Percentiles rank a stretch among this genome's conserved stretches.
phyloP scores from a whole-genome alignment of 225 moss, liverwort and hornwort genomes.

The Pseudoscleropodium purum region DNA sequence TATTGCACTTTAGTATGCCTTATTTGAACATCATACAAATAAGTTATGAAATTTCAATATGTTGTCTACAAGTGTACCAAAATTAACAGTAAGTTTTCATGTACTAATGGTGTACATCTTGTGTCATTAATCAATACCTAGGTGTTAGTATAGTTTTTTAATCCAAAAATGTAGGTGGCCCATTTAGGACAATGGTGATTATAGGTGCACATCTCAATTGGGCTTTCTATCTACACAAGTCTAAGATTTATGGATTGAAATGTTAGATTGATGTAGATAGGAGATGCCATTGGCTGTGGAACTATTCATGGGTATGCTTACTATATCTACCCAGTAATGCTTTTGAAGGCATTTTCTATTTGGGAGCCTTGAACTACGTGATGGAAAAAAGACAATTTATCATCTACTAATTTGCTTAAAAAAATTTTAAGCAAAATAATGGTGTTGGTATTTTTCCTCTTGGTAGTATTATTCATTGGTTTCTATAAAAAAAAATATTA shows the following conservation, averaged over 20 bases:
- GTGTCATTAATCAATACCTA: neutral
- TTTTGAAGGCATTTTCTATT: accelerated
- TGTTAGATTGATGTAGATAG: neutral
- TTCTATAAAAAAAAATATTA: neutral
- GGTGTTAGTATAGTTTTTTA: accelerated
- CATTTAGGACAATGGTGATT: neutral
- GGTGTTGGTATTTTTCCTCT: too few relatives aligned
- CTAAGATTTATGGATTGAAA: neutral
- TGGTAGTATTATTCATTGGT: neutral
- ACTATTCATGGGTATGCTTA: accelerated
- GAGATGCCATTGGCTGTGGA: neutral
- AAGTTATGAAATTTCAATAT: neutral
- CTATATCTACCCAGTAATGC: neutral
- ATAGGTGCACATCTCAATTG: neutral
- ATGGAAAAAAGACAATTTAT: neutral
- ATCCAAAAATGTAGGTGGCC: neutral
- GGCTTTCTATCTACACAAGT: neutral
- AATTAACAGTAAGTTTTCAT: neutral
- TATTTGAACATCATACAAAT: neutral
- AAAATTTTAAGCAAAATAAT: too few relatives aligned
- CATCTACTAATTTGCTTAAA: neutral
- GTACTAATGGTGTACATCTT: neutral
- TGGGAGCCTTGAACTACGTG: accelerated
- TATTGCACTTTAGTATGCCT: neutral
- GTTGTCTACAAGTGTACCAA: neutral